phyloP scores from a whole-genome alignment of 1,284 basidiomycete species.

The Ustilago lituana region DNA sequence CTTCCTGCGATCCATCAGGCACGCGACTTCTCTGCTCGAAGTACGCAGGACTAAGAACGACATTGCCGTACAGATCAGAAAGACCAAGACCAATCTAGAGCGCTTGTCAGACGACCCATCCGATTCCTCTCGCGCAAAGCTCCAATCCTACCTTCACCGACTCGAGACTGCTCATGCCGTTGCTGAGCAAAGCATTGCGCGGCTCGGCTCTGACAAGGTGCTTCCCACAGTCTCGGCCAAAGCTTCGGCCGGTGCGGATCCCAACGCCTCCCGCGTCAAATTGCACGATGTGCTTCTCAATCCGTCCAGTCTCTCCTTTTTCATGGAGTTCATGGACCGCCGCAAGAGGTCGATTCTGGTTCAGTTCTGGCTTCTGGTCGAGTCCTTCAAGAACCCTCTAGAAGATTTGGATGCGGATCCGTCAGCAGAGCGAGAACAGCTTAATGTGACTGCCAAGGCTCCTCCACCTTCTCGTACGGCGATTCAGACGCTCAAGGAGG shows the following conservation, averaged over 20 bases:
- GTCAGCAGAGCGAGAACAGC: constrained; percentile 69
- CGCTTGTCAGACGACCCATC: constrained; percentile 25
- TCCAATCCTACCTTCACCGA: constrained; percentile 80
- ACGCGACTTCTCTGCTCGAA: constrained; percentile 46
- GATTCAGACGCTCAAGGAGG: constrained; percentile 76
- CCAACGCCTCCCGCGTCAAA: constrained; percentile 36
- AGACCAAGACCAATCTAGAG: constrained; percentile 47
- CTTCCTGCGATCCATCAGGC: constrained; percentile 39
- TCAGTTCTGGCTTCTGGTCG: constrained; percentile 96
- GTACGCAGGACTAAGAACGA: constrained; percentile 51
- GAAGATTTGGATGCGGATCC: constrained; percentile 70
- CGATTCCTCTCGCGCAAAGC: constrained; percentile 29
- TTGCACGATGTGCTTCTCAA: constrained; percentile 78
- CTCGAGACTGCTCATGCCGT: constrained; percentile 85
- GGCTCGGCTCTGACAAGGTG: constrained; percentile 72
- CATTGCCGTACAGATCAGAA: constrained; percentile 50
- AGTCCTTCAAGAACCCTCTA: constrained; percentile 95
- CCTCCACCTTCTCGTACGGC: constrained; percentile 17
- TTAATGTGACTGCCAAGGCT: constrained; percentile 19
- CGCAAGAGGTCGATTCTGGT: constrained; percentile 83
- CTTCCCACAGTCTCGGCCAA: constrained; percentile 27
- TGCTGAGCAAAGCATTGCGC: constrained; percentile 83
- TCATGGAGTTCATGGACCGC: constrained; percentile 98
- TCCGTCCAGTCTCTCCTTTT: constrained; percentile 88
- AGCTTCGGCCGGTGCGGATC: constrained; percentile 39